A percentile compares a stretch with the other conserved stretches of the same genome.
Evolutionary conservation across 2,329 filamentous ascomycete genomes (phyloP).

Genomic region (Emericellopsis atlantica): DNA sequence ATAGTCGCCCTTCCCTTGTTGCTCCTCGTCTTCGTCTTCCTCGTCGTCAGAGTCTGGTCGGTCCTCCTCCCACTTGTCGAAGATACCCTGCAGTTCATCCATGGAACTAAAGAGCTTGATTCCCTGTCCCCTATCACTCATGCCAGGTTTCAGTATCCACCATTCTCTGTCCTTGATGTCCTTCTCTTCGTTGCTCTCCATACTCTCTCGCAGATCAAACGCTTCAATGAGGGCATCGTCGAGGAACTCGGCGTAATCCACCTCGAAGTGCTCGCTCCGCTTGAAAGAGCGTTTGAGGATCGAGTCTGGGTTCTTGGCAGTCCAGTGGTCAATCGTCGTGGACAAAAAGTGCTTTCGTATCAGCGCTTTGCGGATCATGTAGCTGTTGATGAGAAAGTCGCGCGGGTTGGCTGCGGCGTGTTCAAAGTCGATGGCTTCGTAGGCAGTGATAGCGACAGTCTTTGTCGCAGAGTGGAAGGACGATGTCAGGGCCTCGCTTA

Average conservation of each 20-base stretch:
- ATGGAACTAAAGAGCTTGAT: constrained; percentile 82
- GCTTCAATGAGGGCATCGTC: constrained; percentile 87
- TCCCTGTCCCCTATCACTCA: constrained; percentile 93
- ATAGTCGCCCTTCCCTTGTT: constrained; percentile 27
- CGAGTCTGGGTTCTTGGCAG: constrained; percentile 67
- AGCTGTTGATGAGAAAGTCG: constrained; percentile 68
- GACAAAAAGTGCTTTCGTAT: constrained; percentile 94
- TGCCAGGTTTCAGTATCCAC: constrained; percentile 98
- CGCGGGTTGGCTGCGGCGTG: constrained; percentile 49
- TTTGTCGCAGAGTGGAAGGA: constrained; percentile 24
- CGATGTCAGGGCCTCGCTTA: constrained; percentile 32
- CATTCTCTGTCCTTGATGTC: constrained; percentile 47
- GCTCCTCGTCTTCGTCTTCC: constrained; percentile 33
- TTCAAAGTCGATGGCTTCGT: constrained; percentile 81
- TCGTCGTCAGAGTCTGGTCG: constrained; percentile 54
- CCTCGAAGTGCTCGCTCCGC: constrained; percentile 73
- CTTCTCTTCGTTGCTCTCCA: constrained; percentile 32
- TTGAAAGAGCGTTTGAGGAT: constrained; percentile 60
- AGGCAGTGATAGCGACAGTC: constrained; percentile 70
- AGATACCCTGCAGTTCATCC: constrained; percentile 73
- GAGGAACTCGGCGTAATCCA: constrained; percentile 93
- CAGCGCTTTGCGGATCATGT: constrained; percentile 89
- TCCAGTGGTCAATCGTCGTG: constrained; percentile 73
- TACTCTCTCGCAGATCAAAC: constrained; percentile 72
- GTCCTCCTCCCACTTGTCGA: constrained; percentile 78